phyloP scores from a whole-genome alignment of 1,139 yeast genomes.

The Petasospora fabianii region DNA sequence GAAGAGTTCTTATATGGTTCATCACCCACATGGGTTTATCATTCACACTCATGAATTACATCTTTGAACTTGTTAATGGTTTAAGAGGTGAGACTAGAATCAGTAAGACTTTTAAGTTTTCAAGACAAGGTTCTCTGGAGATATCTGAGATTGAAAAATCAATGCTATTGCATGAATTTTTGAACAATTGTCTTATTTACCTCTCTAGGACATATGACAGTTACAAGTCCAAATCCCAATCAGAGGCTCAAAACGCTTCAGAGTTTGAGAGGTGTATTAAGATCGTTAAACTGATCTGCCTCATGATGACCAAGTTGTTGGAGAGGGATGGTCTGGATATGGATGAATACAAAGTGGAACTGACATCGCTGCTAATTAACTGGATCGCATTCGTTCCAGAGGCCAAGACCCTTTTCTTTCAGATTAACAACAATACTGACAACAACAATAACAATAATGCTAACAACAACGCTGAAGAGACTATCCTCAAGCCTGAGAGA shows the following conservation, averaged over 20 bases:
- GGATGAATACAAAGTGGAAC: conserved; percentile 50
- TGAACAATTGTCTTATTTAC: conserved; percentile 50
- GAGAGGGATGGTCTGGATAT: conserved; percentile 42
- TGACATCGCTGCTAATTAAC: conserved; percentile 53
- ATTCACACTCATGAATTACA: conserved; percentile 54
- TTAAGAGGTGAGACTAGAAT: conserved; percentile 40
- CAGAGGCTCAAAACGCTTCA: conserved; percentile 13
- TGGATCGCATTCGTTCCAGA: conserved; percentile 57
- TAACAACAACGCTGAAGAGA: background rate
- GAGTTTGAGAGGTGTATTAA: conserved; percentile 42
- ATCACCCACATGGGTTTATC: conserved; percentile 55
- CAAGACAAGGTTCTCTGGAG: conserved; percentile 50
- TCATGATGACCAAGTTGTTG: conserved; percentile 54
- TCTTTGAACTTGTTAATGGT: conserved; percentile 56
- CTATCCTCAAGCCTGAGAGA: background rate
- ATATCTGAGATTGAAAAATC: conserved; percentile 56
- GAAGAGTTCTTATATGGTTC: conserved; percentile 64
- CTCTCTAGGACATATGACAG: conserved; percentile 35
- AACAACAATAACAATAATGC: conserved; percentile 6
- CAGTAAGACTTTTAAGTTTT: conserved; percentile 38
- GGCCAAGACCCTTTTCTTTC: conserved; percentile 37
- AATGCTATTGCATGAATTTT: conserved; percentile 68
- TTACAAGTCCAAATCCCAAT: conserved; percentile 8
- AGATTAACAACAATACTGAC: conserved; percentile 23
- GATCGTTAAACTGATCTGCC: conserved; percentile 52